Base-by-base conservation (phyloP, 2,329 filamentous ascomycete genomes). In the Hymenoscyphus repandus region DNA sequence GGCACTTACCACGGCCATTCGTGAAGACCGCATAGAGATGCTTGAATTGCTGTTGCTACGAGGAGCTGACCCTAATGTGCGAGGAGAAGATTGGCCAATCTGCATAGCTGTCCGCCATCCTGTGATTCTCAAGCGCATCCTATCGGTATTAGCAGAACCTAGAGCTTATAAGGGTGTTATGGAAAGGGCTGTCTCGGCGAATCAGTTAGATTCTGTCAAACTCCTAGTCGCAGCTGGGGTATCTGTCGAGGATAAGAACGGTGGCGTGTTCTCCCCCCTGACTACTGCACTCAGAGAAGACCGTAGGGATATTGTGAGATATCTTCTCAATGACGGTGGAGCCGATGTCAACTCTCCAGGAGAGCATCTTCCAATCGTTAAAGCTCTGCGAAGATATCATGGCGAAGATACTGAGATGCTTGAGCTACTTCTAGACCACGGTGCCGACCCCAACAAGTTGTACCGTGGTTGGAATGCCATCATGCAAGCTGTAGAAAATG, bases 281-380 rank as follows among this genome's bases (percentile, higher is more conserved):
- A 87, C 83, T 1, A 84, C 81, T 0, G 81, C 82, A 7, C 79
- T 86, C 50, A 80, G 83, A 11, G 83, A 87, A 65, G 71, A 79
- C 22, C 74, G 75, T 58, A 78, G 75, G 40, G 75, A 78, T 0
- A 85, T 86, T 50, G 80, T 85, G 37, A 66, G 65, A 3, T 86
- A 74, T 68, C 74, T 87, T 9, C 71, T 87, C 51, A 74, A 79
- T 44, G 76, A 82, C 54, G 82, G 76, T 1, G 76, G 75, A 7
- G 83, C 83, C 0, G 80, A 86, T 59, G 75, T 81, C 40, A 86
- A 86, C 62, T 72, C 79, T 0, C 83, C 84, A 0, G 84, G 84
- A 17, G 84, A 88, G 70, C 84, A 88, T 65, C 69, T 88, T 10
- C 84, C 84, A 6, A 76, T 88, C 47, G 82, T 88, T 64, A 88